Evolutionary conservation across 768 basidiomycete genomes (phyloP), one percentile per base, ranked within the genome.

Genomic region (Kwoniella newhampshirensis): DNA sequence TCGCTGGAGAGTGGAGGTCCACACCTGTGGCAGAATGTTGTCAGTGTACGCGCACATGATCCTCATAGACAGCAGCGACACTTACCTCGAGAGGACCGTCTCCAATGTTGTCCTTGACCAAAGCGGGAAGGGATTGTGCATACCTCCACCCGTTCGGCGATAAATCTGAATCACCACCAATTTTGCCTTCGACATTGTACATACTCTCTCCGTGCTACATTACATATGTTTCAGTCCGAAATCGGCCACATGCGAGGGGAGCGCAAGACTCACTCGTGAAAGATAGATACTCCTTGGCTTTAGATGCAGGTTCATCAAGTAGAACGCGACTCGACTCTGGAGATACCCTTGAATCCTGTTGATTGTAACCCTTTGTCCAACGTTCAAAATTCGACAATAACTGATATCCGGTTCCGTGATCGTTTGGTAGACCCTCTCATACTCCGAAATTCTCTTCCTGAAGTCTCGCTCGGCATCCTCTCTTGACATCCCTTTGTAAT

Each of bases 281-380:
- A 99, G 83, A 78, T 91, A 99, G 59, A 99, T 98, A 73, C 87
- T 91, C 56, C 96, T 82, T 5, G 96, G 94, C 68, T 96, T 96
- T 66, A 99, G 80, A 77, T 99, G 96, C 67, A 98, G 76, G 75
- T 97, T 97, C 93, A 97, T 98, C 52, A 99, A 81, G 77, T 93
- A 99, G 79, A 94, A 99, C 18, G 91, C 94, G 64, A 99, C 91
- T 32, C 96, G 87, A 81, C 90, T 91, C 71, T 93, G 91, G 58
- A 99, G 78, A 71, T 99, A 99, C 13, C 93, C 93, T 70, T 93
- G 85, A 51, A 99, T 97, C 62, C 86, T 59, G 59, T 80, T 80
- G 45, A 91, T 82, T 0, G 85, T 89, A 51, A 93, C 93, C 75
- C 89, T 86, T 61, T 84, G 85, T 8, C 96, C 96, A 18, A 99